These are phyloP conservation scores for Lyophyllum decastes DNA, from an alignment of 768 basidiomycete species.

Conservation along the genomic window DNA sequence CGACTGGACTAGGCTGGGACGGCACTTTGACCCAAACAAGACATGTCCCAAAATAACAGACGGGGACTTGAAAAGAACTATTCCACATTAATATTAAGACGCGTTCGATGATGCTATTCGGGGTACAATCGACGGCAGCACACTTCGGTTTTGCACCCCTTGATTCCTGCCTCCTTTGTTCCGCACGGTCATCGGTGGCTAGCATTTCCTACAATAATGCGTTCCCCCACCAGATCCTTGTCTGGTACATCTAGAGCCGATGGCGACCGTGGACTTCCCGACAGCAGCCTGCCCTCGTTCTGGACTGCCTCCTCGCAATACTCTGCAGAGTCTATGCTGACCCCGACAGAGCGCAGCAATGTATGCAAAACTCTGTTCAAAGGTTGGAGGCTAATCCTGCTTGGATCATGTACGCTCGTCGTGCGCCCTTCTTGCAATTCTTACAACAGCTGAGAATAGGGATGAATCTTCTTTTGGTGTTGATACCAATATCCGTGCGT, in stretches of 20 bases:
- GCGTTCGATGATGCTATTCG: not conserved
- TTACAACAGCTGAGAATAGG: conserved; percentile 38
- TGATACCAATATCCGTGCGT: conserved; percentile 71
- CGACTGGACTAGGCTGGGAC: not conserved
- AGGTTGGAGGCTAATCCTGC: conserved; percentile 57
- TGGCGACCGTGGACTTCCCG: conserved; percentile 6
- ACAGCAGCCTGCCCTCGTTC: conserved; percentile 11
- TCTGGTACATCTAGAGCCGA: not conserved
- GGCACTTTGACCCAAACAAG: not conserved
- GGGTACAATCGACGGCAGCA: not conserved
- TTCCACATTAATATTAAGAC: not conserved
- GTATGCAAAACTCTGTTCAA: conserved; percentile 11
- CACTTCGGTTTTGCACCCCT: not conserved
- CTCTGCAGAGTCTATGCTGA: conserved; percentile 6
- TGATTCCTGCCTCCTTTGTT: not conserved
- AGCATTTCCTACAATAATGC: not conserved
- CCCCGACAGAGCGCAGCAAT: not conserved
- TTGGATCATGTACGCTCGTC: conserved; percentile 54
- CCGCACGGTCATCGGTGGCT: conserved; percentile 15
- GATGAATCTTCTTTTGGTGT: conserved; percentile 66
- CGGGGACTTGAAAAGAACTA: not conserved
- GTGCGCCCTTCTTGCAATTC: not conserved
- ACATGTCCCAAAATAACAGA: not conserved
- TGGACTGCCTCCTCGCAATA: conserved; percentile 14
- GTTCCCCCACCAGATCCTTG: not conserved